These are phyloP conservation scores for Hamamelis virginiana DNA, from an alignment of 164 flowering plant genomes.

Conservation along the genomic window DNA sequence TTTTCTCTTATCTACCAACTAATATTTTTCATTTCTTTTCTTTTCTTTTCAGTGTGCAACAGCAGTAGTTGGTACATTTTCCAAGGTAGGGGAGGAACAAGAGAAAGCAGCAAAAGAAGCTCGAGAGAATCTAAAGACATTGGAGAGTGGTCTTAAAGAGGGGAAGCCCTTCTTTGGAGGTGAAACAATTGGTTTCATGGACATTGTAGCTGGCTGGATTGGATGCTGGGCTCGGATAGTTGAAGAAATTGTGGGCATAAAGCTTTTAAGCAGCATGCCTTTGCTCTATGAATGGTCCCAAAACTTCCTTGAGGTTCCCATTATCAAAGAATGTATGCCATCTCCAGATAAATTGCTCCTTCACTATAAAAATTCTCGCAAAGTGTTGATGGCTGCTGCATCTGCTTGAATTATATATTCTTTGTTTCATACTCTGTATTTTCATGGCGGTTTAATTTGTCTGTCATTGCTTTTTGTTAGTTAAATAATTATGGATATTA, in stretches of 20 bases:
- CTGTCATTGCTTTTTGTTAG: too few species aligned
- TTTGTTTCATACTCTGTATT: too few species aligned
- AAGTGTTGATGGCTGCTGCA: constrained; percentile 17
- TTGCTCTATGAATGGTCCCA: constrained; percentile 26
- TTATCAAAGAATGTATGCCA: constrained; percentile 28
- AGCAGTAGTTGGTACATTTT: constrained; percentile 12
- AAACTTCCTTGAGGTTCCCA: constrained; percentile 17
- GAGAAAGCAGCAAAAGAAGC: constrained; percentile 27
- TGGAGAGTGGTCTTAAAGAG: constrained; percentile 22
- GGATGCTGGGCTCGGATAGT: constrained; percentile 19
- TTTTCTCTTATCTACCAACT: too few species aligned
- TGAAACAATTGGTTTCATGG: constrained; percentile 24
- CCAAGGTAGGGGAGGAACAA: constrained; percentile 22
- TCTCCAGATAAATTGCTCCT: constrained; percentile 23
- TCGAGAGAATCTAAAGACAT: constrained; percentile 27
- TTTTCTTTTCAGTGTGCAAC: constrained; percentile 21
- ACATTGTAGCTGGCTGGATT: constrained; percentile 30
- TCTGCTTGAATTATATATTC: constrained; percentile 10
- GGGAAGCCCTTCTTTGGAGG: constrained; percentile 27
- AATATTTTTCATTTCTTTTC: too few species aligned
- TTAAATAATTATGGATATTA: too few species aligned
- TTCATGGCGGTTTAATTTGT: too few species aligned
- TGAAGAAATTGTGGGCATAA: constrained; percentile 22
- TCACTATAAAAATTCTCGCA: constrained; percentile 15
- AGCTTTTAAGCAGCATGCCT: constrained; percentile 27